Conservation (phyloP, 1,284 basidiomycete species). For the Rhodotorula sp. region DNA sequence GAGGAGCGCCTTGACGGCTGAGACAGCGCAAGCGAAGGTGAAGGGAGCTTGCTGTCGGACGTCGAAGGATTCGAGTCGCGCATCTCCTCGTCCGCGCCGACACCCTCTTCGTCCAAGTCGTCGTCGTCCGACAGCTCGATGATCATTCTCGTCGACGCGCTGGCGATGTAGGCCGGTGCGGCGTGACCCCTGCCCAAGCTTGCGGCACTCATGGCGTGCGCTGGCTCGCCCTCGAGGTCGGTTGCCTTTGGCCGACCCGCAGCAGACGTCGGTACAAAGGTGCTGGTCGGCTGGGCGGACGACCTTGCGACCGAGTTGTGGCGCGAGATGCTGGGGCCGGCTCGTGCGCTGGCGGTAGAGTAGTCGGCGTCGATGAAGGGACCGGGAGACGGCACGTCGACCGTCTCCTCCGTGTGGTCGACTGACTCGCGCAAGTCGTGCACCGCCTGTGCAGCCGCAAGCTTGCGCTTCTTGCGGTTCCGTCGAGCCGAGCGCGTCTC, state of each 20-base stretch:
- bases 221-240: conserved; percentile 22
- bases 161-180: background rate
- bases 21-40: no score
- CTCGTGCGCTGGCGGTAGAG: background rate
- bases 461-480: background rate
- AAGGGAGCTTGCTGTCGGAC: background rate
- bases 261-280: background rate
- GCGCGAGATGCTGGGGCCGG: background rate
- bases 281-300: background rate
- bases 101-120: background rate
- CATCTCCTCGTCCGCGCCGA: background rate
- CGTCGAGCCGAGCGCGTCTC: no score
- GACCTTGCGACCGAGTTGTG: background rate
- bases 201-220: background rate
- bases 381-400: conserved; percentile 1
- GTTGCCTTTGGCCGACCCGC: conserved; percentile 15
- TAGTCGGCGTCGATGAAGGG: conserved; percentile 3
- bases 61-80: background rate
- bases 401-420: conserved; percentile 19
- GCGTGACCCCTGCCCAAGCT: background rate
- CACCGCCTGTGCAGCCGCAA: background rate
- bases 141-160: conserved; percentile 2
- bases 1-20: no score
- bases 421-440: conserved; percentile 15
- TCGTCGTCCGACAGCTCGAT: conserved; percentile 32